Base-by-base conservation (phyloP, 2,329 filamentous ascomycete genomes). In the Fusarium guadeloupense region DNA sequence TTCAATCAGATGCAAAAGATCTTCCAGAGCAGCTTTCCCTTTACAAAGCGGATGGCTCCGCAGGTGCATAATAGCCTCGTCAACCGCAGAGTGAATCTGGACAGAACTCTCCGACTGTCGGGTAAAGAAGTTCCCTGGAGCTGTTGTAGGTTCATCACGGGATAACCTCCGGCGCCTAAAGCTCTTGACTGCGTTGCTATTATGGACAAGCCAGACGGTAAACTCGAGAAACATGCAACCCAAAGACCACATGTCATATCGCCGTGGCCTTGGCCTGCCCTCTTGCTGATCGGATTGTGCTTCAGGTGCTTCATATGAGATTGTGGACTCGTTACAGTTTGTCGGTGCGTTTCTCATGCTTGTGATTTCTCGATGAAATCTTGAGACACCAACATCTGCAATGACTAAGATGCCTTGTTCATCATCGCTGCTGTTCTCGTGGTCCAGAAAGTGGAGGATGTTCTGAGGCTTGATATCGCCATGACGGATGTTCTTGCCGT, bases 401-500 rank as follows among this genome's bases (percentile, higher is more conserved):
- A 66, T 42, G 2, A 62, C 39, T 13, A 66, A 17, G 4, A 14
- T 38, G 2, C 33, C 54, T 12, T 14, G 10, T 1, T 14, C 16
- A 0, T 52, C 33, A 2, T 16, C 19, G n/a, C 2, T 8, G 5
- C 1, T 19, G 1, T 5, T 16, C 1, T 37, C 6, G 4, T 14
- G 6, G 1, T 51, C n/a, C 1, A 17, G 42, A 30, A 66, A 66
- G 13, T 54, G 43, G 3, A 66, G 58, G 4, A 66, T 60, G 6
- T 66, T 66, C 9, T 63, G 47, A 0, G 63, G 63, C 10, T 66
- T 66, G 8, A 66, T 58, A 20, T 66, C 63, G 5, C 63, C 63
- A 19, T 66, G 63, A 6, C 62, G 57, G 3, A 43, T 48, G 25
- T 49, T 64, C 6, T 14, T 17, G 2, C 16, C 14, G 13, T 66